Base-by-base conservation (phyloP, 129 eudicot genomes). In the Arctium lappa region DNA sequence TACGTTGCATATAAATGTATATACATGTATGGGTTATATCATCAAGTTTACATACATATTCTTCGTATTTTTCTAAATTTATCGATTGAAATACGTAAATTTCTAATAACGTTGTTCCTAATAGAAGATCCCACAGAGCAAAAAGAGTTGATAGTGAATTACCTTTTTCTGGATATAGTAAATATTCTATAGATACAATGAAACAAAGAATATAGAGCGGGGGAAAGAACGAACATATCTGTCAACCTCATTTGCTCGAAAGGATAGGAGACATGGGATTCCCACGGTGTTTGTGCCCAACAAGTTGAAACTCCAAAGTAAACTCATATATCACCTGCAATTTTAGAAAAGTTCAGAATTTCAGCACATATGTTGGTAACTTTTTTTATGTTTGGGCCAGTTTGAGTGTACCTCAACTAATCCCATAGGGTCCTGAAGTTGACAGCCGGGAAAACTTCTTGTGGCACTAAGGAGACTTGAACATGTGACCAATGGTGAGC, bases 241-340 rank as follows among this genome's bases (percentile, higher is more conserved):
- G 68, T 60, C 29, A 5, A n/a, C 68, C 68, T 60, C 16, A 60
- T 72, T 53, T 72, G 82, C 78, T 77, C 16, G 1, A 69, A 48
- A 4, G 15, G 65, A 72, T 37, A 10, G 11, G 15, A 13, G 48
- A 16, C 40, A 34, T 76, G 62, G 82, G 29, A 81, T 76, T 9
- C 77, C 75, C 34, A 32, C 48, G 82, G 48, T 33, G 63, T 46
- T 71, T 76, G 32, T 37, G 72, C 69, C 30, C 29, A 78, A 30
- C 69, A 70, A 44, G 65, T 50, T 53, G 7, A 69, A 69, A 83
- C 40, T 37, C 48, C 27, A 22, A 71, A 69, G 29, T 75, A 48
- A 69, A 69, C 46, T 5, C 27, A 44, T 76, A 48, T 50, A 22
- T 77, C 78, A 77, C 77, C 86, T 84, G 83, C 74, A 72, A 40